Base-by-base conservation (phyloP, 352 stramenopile genomes). In the Phytophthora pluvialis region DNA sequence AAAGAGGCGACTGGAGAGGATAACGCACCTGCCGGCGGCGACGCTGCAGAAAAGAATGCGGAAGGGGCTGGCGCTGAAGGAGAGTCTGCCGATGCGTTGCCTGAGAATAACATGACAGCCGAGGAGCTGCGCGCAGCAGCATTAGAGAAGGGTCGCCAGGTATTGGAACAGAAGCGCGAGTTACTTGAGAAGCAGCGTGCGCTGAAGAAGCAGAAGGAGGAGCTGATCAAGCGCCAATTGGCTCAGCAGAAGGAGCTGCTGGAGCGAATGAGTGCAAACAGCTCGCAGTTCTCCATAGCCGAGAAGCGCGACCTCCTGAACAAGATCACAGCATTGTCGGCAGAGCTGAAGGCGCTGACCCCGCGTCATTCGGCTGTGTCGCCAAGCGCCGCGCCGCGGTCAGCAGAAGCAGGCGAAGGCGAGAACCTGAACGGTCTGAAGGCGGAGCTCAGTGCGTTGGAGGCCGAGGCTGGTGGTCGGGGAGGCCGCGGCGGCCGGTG, bases 141-240 rank as follows among this genome's bases (percentile, higher is more conserved):
- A 53, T 67, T 93, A 54, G 85, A 95, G 32, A 89, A 93, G 50
- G 87, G 87, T 31, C 83, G 86, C 3, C 86, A 90, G 35, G 83
- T 96, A 35, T 57, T 96, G 33, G 86, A 96, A 60, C 75, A 94
- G 60, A 96, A 96, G 71, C 83, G 88, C n/a, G 86, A 94, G 61
- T 44, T 96, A 42, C 59, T 96, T 16, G 88, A 94, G 47, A 93
- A 96, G 67, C 85, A 96, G 60, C 84, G 82, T 16, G 73, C 83
- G 40, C 64, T 96, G 12, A 90, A 86, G 71, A 92, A 93, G 52
- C 88, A 96, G 60, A 93, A 93, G 33, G 85, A 96, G 40, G 82
- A 77, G 39, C 59, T 96, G 51, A 78, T 96, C 28, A 89, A 91
- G 69, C 86, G 84, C 2, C 88, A 96, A 64, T 58, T 96, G 26